Conservation (phyloP, 192 early-diverging fungal genomes). For the Mortierella antarctica region DNA sequence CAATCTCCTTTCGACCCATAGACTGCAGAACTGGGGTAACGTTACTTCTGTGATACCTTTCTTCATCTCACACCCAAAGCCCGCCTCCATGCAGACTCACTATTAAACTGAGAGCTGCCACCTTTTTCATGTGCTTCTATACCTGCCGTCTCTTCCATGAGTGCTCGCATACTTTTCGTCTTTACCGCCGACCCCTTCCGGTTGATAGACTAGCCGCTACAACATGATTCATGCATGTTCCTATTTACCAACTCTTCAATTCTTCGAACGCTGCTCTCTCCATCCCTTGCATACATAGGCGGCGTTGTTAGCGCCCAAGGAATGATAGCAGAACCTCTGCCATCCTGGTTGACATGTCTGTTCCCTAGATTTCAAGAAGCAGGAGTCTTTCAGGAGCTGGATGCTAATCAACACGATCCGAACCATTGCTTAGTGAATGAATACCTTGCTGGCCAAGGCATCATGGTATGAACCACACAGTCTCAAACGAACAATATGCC, state of each 20-base stretch:
- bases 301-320: conserved; percentile 44
- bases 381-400: conserved; percentile 51
- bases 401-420: conserved; percentile 50
- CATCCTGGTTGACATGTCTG: conserved; percentile 49
- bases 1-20: conserved; percentile 16
- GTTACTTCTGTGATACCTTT: neutral
- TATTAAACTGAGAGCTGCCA: too few relatives aligned
- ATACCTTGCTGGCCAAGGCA: conserved; percentile 63
- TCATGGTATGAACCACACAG: conserved; percentile 45
- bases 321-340: conserved; percentile 58
- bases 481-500: too few relatives aligned
- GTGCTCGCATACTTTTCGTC: neutral
- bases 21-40: conserved; percentile 64
- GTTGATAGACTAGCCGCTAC: neutral
- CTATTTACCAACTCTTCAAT: too few relatives aligned
- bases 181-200: neutral
- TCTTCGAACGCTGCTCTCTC: neutral
- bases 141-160: neutral
- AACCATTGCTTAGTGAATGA: conserved; percentile 66
- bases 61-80: neutral
- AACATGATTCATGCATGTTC: neutral
- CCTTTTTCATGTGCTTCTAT: conserved; percentile 16
- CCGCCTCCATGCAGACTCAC: neutral
- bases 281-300: conserved; percentile 14
- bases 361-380: conserved; percentile 38